A percentile compares a stretch with the other conserved stretches of the same genome.
These are phyloP conservation scores for Lotus japonicus DNA, from an alignment of 306 rosid species.

Conservation along the genomic window DNA sequence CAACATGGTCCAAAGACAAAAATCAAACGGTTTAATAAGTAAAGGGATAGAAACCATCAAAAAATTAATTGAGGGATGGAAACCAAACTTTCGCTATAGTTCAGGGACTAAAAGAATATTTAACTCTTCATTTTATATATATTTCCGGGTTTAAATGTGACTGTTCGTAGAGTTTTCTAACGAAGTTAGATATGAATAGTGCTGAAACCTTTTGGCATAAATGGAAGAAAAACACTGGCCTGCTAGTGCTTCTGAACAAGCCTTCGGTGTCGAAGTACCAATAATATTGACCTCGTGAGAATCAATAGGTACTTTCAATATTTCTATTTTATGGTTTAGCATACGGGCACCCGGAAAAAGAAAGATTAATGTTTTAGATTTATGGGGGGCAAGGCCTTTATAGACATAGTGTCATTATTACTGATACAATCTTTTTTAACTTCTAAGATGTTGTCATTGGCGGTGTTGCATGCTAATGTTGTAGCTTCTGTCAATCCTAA, in stretches of 20 bases:
- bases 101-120: too few species aligned
- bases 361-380: conserved; percentile 3
- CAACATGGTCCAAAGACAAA: too few species aligned
- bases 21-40: too few species aligned
- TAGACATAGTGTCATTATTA: neutral
- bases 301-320: neutral
- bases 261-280: neutral
- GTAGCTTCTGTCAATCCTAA: conserved; percentile 54
- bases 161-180: too few species aligned
- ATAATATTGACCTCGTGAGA: neutral
- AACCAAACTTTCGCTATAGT: too few species aligned
- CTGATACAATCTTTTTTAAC: conserved; percentile 21
- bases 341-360: neutral
- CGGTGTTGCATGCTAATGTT: conserved; percentile 67
- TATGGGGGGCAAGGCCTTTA: neutral
- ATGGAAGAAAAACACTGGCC: conserved; percentile 47
- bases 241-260: conserved; percentile 60
- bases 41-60: too few species aligned
- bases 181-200: neutral
- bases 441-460: conserved; percentile 73
- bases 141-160: too few species aligned
- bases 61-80: too few species aligned
- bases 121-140: too few species aligned
- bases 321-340: neutral
- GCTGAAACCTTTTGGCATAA: conserved; percentile 37